A percentile compares a stretch with the other conserved stretches of the same genome.
These are phyloP conservation scores for Ogataea pignaliae DNA, from an alignment of 805 yeast genomes.

Conservation along the genomic window DNA sequence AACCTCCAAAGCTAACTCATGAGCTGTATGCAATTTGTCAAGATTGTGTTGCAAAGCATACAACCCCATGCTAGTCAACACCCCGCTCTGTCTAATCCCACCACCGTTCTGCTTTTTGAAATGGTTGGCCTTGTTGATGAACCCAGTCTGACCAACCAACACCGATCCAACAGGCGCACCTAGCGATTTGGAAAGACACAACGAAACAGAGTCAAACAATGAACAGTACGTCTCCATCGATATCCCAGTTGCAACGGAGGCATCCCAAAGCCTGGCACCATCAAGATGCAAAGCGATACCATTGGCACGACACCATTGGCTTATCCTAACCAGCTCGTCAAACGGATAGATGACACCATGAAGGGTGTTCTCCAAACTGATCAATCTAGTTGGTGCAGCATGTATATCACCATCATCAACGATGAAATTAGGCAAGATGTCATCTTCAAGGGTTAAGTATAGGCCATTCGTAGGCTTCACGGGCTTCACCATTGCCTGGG, in stretches of 20 bases:
- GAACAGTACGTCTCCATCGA: conserved; percentile 66
- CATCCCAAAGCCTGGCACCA: conserved; percentile 90
- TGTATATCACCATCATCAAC: conserved; percentile 84
- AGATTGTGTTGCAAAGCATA: conserved; percentile 71
- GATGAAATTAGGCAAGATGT: conserved; percentile 51
- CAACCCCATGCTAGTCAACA: conserved; percentile 72
- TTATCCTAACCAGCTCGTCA: conserved; percentile 66
- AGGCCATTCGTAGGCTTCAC: conserved; percentile 70
- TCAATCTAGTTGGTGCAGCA: conserved; percentile 77
- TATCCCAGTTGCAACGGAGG: conserved; percentile 66
- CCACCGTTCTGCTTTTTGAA: conserved; percentile 90
- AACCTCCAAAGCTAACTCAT: conserved; percentile 44
- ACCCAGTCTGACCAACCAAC: conserved; percentile 58
- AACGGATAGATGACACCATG: conserved; percentile 77
- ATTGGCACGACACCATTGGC: conserved; percentile 59
- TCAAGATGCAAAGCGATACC: conserved; percentile 71
- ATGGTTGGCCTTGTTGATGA: conserved; percentile 69
- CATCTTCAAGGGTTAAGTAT: conserved; percentile 67
- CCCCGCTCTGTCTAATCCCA: conserved; percentile 82
- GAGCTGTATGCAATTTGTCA: conserved; percentile 45
- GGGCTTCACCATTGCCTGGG: conserved; percentile 83
- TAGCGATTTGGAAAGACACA: conserved; percentile 80
- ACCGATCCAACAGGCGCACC: conserved; percentile 92
- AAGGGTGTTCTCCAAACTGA: conserved; percentile 80
- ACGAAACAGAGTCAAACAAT: conserved; percentile 76